Evolutionary conservation across 2,329 filamentous ascomycete species (phyloP).

Genomic region (Sphaerulina musiva): DNA sequence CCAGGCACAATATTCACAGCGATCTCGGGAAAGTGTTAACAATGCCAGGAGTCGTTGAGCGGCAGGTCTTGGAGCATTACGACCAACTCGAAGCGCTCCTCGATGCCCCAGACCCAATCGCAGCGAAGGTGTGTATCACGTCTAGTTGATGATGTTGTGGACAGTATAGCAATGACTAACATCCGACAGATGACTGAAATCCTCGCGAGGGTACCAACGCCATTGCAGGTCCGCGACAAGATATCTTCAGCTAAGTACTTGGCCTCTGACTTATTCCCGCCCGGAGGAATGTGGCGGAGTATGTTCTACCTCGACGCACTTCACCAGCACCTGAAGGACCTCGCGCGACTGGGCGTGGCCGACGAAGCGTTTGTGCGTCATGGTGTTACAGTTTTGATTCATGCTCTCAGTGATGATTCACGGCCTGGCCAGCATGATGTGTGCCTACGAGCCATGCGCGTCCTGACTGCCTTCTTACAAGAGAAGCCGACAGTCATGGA

Average conservation of each 20-base stretch:
- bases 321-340: slow-evolving; percentile 50
- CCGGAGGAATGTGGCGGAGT: slow-evolving; percentile 57
- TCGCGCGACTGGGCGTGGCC: slow-evolving; percentile 25
- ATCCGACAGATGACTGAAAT: slow-evolving; percentile 55
- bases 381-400: slow-evolving; percentile 24
- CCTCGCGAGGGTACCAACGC: slow-evolving; percentile 51
- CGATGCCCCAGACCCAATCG: slow-evolving; percentile 56
- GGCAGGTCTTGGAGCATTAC: slow-evolving; percentile 75
- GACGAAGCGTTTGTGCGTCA: slow-evolving; percentile 27
- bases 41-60: slow-evolving; percentile 54
- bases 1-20: slow-evolving; percentile 22
- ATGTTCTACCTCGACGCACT: slow-evolving; percentile 67
- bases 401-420: slow-evolving; percentile 21
- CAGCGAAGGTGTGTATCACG: slow-evolving; percentile 14
- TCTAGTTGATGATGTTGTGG: background rate
- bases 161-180: background rate
- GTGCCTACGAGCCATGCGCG: slow-evolving; percentile 14
- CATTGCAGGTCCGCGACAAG: slow-evolving; percentile 37
- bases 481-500: slow-evolving; percentile 21
- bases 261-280: slow-evolving; percentile 59
- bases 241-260: slow-evolving; percentile 51
- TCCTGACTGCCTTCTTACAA: slow-evolving; percentile 25
- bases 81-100: slow-evolving; percentile 76
- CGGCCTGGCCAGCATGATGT: slow-evolving; percentile 11
- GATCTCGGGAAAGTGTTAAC: slow-evolving; percentile 26